Conservation (phyloP, 371 early-diverging fungal genomes). For the Mycotypha africana region DNA sequence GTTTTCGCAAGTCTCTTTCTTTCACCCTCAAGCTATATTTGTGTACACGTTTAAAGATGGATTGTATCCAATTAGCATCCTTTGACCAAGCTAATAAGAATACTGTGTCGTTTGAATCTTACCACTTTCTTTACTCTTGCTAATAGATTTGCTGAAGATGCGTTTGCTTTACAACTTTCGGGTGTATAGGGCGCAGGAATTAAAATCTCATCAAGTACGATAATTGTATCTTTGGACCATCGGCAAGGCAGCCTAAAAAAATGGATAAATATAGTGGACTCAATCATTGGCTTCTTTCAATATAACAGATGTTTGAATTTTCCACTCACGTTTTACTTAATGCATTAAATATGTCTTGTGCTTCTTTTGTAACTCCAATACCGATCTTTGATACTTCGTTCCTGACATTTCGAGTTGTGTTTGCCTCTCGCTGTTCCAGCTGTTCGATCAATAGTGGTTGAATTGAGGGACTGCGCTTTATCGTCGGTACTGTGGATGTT, state of each 20-base stretch:
- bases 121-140: constrained; percentile 77
- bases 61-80: too few relatives aligned
- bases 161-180: constrained; percentile 64
- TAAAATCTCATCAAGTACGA: constrained; percentile 80
- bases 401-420: constrained; percentile 49
- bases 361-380: constrained; percentile 74
- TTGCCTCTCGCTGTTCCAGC: constrained; percentile 58
- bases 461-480: constrained; percentile 12
- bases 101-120: constrained; percentile 1
- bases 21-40: constrained; percentile 51
- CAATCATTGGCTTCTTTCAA: too few relatives aligned
- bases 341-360: constrained; percentile 79
- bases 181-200: constrained; percentile 72
- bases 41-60: not conserved
- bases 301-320: not conserved
- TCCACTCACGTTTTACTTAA: constrained; percentile 63
- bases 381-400: constrained; percentile 67
- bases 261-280: not conserved
- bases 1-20: constrained; percentile 34
- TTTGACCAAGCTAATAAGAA: not conserved
- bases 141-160: constrained; percentile 47
- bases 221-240: constrained; percentile 72
- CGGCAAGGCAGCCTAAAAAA: constrained; percentile 67
- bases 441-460: constrained; percentile 46
- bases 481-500: not conserved